phyloP scores from a whole-genome alignment of 1,284 basidiomycete species.

The Porodaedalea pini region DNA sequence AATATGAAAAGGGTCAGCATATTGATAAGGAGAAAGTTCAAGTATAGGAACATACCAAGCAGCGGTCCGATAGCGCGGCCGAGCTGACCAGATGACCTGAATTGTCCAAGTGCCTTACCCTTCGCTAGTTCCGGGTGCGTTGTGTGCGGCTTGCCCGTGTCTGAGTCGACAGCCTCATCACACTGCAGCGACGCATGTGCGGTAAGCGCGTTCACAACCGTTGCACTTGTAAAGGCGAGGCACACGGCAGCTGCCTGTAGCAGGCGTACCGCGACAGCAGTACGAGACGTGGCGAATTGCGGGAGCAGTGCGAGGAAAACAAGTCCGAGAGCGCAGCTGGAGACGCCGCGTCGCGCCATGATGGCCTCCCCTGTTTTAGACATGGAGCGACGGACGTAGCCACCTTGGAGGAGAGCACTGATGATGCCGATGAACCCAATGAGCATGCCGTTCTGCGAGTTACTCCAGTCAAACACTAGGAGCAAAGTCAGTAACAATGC shows the following conservation, averaged over 20 bases:
- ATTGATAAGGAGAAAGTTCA: conserved; percentile 17
- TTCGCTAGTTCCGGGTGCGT: conserved; percentile 70
- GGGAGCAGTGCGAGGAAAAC: conserved; percentile 71
- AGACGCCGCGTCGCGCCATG: conserved; percentile 76
- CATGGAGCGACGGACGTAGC: conserved; percentile 79
- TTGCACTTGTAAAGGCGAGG: conserved; percentile 87
- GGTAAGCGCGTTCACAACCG: conserved; percentile 87
- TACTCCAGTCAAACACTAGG: conserved; percentile 81
- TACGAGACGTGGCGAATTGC: conserved; percentile 41
- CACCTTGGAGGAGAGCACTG: conserved; percentile 84
- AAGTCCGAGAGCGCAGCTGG: conserved; percentile 67
- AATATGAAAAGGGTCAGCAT: conserved; percentile 5
- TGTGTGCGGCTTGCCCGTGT: conserved; percentile 50
- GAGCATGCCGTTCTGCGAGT: conserved; percentile 83
- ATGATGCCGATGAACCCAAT: conserved; percentile 87
- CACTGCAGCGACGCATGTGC: conserved; percentile 84
- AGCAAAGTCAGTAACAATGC: background rate
- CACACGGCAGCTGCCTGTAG: conserved; percentile 75
- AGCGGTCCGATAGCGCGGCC: conserved; percentile 87
- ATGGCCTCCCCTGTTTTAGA: conserved; percentile 68
- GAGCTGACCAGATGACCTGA: conserved; percentile 85
- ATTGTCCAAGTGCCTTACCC: conserved; percentile 80
- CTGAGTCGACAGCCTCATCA: conserved; percentile 61
- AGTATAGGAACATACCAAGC: conserved; percentile 50
- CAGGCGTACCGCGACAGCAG: conserved; percentile 49